These are phyloP conservation scores for Colletotrichum sp. DNA, from an alignment of 2,329 filamentous ascomycete species.

Conservation along the genomic window DNA sequence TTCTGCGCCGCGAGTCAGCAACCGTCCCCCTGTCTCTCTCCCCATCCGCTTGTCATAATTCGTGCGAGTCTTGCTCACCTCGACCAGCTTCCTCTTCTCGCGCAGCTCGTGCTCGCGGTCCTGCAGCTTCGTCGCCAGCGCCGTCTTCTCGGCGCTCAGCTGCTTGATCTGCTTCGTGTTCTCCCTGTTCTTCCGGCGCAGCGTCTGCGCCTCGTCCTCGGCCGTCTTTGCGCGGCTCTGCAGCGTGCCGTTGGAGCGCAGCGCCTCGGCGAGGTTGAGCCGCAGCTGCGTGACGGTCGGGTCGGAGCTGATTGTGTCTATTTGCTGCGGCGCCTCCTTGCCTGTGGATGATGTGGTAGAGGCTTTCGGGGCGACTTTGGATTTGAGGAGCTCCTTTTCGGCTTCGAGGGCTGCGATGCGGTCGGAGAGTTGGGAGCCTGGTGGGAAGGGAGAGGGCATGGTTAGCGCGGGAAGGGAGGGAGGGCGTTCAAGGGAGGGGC, in stretches of 20 bases:
- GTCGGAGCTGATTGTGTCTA: constrained; percentile 29
- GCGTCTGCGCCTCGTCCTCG: constrained; percentile 66
- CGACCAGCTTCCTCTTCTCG: constrained; percentile 82
- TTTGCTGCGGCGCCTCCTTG: constrained; percentile 1
- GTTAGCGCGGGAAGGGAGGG: not conserved
- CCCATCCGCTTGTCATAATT: not conserved
- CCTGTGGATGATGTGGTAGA: constrained; percentile 14
- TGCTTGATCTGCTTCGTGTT: constrained; percentile 66
- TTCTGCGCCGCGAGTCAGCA: constrained; percentile 50
- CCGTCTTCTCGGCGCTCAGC: constrained; percentile 66
- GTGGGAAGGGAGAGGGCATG: not conserved
- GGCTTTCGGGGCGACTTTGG: constrained; percentile 25
- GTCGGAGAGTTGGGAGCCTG: constrained; percentile 71
- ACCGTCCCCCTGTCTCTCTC: not conserved
- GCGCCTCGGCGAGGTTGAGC: constrained; percentile 76
- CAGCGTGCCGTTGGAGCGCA: constrained; percentile 74
- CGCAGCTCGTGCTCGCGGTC: constrained; percentile 87
- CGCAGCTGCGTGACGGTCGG: constrained; percentile 56
- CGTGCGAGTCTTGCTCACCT: constrained; percentile 48
- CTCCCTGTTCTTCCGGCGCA: constrained; percentile 64
- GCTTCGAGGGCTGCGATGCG: constrained; percentile 69
- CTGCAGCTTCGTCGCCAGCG: constrained; percentile 69
- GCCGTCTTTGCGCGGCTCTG: constrained; percentile 67
- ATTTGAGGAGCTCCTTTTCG: constrained; percentile 51
- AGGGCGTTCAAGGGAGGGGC: not conserved